Evolutionary conservation across 257 asterid genomes (phyloP), one percentile per base, ranked within the genome.

Genomic region (Capsicum rhomboideum): DNA sequence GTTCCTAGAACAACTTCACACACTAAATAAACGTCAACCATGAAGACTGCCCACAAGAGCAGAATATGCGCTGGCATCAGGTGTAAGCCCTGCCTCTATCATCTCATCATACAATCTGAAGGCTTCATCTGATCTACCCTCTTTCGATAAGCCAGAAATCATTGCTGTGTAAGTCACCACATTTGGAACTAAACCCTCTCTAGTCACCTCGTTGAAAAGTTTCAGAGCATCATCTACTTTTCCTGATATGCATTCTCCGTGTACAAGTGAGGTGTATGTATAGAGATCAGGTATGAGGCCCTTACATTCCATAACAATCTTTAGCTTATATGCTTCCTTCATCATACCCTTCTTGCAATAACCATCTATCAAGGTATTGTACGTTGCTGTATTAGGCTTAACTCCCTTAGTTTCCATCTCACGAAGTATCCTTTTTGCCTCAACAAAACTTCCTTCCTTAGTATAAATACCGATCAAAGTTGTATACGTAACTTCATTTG

Each of bases 31-130:
- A 28, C 8, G 2, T 77, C 64, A 69, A 37, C 87, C 88, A 86
- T 93, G 97, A 61, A 97, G 97, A 88, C 98, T 93, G 77, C 98
- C 97, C 49, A 97, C 98, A 55, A 97, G 98, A 40, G 91, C 89
- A 90, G 93, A 84, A 87, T 92, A 95, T 4, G 93, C 92, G 0
- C 85, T 80, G 78, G 94, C 97, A 85, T 93, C 97, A 11, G 98
- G 98, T 7, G 44, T 84, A 13, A 95, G 78, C 50, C 97, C 98
- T 29, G 82, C 82, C 86, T 81, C 93, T 85, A 87, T 93, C 99
- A 97, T 97, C 90, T 93, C 94, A 52, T 94, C 96, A 72, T 90
- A 97, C 82, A 95, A 88, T 63, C 83, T 66, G 74, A 95, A 97
- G 85, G 98, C 98, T 88, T 93, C 99, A 4, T 93, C 92, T 2